phyloP scores from a whole-genome alignment of 176 grass and related monocot species.

The Tillandsia fasciculata region DNA sequence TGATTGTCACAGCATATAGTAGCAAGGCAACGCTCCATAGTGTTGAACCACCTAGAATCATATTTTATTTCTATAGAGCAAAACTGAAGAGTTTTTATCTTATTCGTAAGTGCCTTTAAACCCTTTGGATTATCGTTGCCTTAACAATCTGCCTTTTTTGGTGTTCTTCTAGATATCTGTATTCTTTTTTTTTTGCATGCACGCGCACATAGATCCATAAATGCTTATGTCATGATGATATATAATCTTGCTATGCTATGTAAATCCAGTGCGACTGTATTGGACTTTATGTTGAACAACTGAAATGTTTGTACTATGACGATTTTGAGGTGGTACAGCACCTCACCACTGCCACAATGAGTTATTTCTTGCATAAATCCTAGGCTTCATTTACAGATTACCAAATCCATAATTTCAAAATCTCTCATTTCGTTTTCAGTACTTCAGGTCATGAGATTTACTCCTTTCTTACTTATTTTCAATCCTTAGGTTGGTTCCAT shows the following conservation, averaged over 20 bases:
- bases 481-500: slow-evolving; percentile 74
- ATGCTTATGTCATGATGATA: neutral
- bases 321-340: neutral
- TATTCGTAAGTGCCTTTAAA: neutral
- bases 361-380: no score
- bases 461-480: slow-evolving; percentile 22
- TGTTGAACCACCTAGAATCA: neutral
- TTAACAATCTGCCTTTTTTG: no score
- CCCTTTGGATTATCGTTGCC: no score
- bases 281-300: neutral
- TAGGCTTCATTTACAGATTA: no score
- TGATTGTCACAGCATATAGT: neutral
- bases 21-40: neutral
- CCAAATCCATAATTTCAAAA: neutral
- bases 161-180: no score
- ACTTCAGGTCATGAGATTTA: neutral
- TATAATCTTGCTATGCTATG: neutral
- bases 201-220: no score
- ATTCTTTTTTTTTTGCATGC: no score
- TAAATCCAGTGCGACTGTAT: neutral
- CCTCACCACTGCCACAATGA: no score
- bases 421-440: neutral
- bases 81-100: neutral
- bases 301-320: neutral
- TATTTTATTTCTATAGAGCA: neutral